Evolutionary conservation across 306 rosid species (phyloP).

Genomic region (Fagus sylvatica): DNA sequence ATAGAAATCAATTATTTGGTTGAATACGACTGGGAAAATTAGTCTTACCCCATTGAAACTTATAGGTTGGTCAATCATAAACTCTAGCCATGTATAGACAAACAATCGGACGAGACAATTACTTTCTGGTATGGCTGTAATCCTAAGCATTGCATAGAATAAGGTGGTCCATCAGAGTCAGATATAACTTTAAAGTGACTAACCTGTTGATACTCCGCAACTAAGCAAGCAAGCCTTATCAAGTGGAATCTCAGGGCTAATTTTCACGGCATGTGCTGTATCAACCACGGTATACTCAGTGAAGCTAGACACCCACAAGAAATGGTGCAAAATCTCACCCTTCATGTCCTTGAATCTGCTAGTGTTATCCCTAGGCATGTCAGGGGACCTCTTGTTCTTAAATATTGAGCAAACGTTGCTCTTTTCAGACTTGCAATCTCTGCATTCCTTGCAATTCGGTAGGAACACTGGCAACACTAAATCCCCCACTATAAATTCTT

Average conservation of each 20-base stretch:
- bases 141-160: too few relatives aligned
- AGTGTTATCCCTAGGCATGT: slow-evolving; percentile 56
- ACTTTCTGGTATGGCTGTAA: too few relatives aligned
- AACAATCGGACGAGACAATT: not conserved
- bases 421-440: slow-evolving; percentile 46
- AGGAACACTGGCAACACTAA: slow-evolving; percentile 58
- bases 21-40: too few relatives aligned
- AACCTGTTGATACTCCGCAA: slow-evolving; percentile 71
- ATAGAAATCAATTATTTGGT: too few relatives aligned
- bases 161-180: too few relatives aligned
- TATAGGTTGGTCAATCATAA: too few relatives aligned
- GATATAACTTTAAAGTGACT: not conserved
- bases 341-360: slow-evolving; percentile 58
- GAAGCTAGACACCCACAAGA: slow-evolving; percentile 55
- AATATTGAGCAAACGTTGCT: slow-evolving; percentile 49
- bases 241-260: slow-evolving; percentile 39
- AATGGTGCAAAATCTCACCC: slow-evolving; percentile 49
- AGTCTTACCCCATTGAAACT: too few relatives aligned
- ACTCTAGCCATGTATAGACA: not conserved
- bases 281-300: slow-evolving; percentile 66
- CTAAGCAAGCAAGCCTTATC: slow-evolving; percentile 64
- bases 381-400: not conserved
- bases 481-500: slow-evolving; percentile 55
- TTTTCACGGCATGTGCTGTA: slow-evolving; percentile 44
- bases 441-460: slow-evolving; percentile 56